Conservation (phyloP, 805 yeast species). For the Ogataea trehaloabstinens region DNA sequence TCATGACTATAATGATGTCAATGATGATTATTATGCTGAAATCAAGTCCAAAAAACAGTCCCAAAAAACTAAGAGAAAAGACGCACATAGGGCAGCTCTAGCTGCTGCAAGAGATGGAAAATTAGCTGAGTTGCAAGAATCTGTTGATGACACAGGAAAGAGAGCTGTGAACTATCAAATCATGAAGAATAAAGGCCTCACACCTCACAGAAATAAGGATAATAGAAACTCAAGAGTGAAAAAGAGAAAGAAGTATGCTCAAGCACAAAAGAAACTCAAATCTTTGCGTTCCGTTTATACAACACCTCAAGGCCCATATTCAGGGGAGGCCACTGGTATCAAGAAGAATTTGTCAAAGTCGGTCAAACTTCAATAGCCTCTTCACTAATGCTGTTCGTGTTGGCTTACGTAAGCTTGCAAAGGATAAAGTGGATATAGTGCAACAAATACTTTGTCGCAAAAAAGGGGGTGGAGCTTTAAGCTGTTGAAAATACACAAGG, state of each 20-base stretch:
- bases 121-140: slow-evolving; percentile 66
- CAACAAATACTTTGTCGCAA: slow-evolving; percentile 1
- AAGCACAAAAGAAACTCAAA: slow-evolving; percentile 89
- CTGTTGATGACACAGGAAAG: slow-evolving; percentile 76
- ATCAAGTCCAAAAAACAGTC: slow-evolving; percentile 46
- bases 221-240: slow-evolving; percentile 95
- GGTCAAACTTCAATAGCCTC: slow-evolving; percentile 58
- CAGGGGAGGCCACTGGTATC: slow-evolving; percentile 96
- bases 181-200: slow-evolving; percentile 92
- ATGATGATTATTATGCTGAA: slow-evolving; percentile 56
- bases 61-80: slow-evolving; percentile 53
- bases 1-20: slow-evolving; percentile 45
- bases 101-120: slow-evolving; percentile 84
- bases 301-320: slow-evolving; percentile 72
- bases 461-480: too few species aligned
- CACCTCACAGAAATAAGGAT: slow-evolving; percentile 90
- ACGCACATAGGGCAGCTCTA: slow-evolving; percentile 68
- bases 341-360: slow-evolving; percentile 90
- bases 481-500: background rate
- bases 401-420: background rate
- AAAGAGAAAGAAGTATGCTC: slow-evolving; percentile 95
- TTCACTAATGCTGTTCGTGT: background rate
- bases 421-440: background rate
- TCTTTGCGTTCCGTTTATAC: slow-evolving; percentile 89
- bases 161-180: slow-evolving; percentile 95